Base-by-base conservation (phyloP, 306 rosid genomes). In the Trifolium dubium region DNA sequence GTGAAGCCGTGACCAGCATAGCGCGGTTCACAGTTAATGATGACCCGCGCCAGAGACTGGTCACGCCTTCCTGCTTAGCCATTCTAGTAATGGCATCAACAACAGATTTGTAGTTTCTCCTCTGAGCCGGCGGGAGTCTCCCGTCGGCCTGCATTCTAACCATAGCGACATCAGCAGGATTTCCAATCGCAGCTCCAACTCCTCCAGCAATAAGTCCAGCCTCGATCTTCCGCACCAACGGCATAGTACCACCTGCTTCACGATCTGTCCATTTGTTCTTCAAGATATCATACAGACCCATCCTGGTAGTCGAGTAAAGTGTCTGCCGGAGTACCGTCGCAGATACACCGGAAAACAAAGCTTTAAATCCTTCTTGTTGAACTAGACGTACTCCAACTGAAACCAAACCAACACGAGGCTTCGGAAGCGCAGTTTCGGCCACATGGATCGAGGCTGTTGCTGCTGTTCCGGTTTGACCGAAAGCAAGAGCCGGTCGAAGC, bases 71-170 rank as follows among this genome's bases (percentile, higher is more conserved):
- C 4, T 81, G 83, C 11, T 72, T 76, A 6, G 83, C 80, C 93
- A 90, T 90, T 3, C 88, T 56, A 1, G 75, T 10, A 2, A 90
- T 85, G 58, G 96, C 96, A 64, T 90, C 92, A 2, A 90, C 79
- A 0, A 88, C 96, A 23, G 93, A 86, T 47, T 73, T 85, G 85
- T 90, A 90, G 78, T 88, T 90, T 9, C 96, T 84, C 0, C 91
- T 85, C 82, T 88, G 83, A 2, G 86, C 86, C 10, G 8, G 14
- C 5, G 96, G 96, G 11, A 90, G 93, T 2, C 93, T 68, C 5
- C 96, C 96, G 62, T 88, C 93, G 30, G 93, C 93, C 58, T 90
- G 96, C 93, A 90, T 90, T 5, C 96, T 59, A 0, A 90, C 96
- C 93, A 90, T 90, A 34, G 96, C 90, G 0, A 90, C 93, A 39